Evolutionary conservation across 257 asterid genomes (phyloP), one percentile per base, ranked within the genome.

Genomic region (Solanum paucissectum): DNA sequence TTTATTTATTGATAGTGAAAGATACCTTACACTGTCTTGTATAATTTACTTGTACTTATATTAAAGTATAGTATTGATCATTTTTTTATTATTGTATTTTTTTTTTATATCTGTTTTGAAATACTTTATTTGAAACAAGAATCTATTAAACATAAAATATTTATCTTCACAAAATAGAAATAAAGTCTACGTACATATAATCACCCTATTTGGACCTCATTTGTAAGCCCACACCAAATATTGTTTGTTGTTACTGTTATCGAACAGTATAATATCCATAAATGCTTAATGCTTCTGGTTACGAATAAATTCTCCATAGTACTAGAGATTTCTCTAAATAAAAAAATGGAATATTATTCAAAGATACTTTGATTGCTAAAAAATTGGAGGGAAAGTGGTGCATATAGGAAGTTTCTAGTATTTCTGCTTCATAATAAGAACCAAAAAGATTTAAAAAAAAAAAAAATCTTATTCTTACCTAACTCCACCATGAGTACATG

Each of bases 121-220:
- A 60, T 60, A 60, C 0, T 60, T 60, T 60, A 60, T 60, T 23
- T 60, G 6, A 60, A 23, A 60, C 12, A 23, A 21, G 0, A 0
- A 60, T 23, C 0, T 60, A 2, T 4, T 18, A 23, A 23, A 60
- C 0, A 23, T 62, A 1, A 23, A 0, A 23, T 23, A 62, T 62
- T 10, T 23, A 62, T 62, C 12, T 62, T 62, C 3, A 23, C 0
- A 0, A 62, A 5, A 62, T 23, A 11, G 3, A 5, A 5, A 64
- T 1, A n/a, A n/a, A 10, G 0, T 4, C 0, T 60, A 5, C 0
- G 6, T 2, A 52, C 3, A 52, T 16, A 12, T 46, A 13, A 46
- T 13, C 4, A 58, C 2, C 11, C 25, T 20, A 4, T 62, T 62
- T 62, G 3, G 71, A 62, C 16, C 71, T 10, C 33, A n/a, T 62